Percentiles rank a stretch among this genome's conserved stretches.
Evolutionary conservation across 306 rosid genomes (phyloP).

Genomic region (Cucumis melo): DNA sequence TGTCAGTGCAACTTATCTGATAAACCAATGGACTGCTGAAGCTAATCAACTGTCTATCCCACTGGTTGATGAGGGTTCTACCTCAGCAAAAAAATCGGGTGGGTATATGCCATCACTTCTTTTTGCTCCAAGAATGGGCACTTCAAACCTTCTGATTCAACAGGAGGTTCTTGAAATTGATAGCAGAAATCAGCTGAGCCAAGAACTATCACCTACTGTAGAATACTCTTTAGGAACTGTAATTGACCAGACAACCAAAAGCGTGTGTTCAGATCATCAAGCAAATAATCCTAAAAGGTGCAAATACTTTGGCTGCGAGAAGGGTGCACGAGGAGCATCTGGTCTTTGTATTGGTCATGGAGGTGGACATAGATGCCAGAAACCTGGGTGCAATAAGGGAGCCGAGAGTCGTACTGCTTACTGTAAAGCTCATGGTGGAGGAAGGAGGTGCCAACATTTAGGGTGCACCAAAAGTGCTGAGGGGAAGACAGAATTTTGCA

Average conservation of each 20-base stretch:
- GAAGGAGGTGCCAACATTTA: slow-evolving; percentile 73
- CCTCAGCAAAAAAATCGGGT: slow-evolving; percentile 83
- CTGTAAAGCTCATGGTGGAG: slow-evolving; percentile 99
- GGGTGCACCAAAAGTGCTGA: slow-evolving; percentile 99
- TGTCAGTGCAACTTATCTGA: slow-evolving; percentile 20
- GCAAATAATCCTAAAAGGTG: slow-evolving; percentile 53
- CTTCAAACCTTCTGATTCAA: slow-evolving; percentile 22
- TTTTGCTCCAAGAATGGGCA: slow-evolving; percentile 62
- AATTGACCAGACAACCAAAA: slow-evolving; percentile 36
- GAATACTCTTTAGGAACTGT: slow-evolving; percentile 37
- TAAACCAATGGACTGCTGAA: slow-evolving; percentile 33
- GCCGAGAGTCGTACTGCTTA: slow-evolving; percentile 95
- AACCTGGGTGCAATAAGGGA: slow-evolving; percentile 94
- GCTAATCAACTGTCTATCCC: slow-evolving; percentile 37
- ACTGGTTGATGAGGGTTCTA: slow-evolving; percentile 81
- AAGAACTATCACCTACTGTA: slow-evolving; percentile 32
- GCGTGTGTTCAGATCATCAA: slow-evolving; percentile 34
- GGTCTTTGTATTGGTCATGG: slow-evolving; percentile 99
- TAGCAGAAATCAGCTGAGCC: slow-evolving; percentile 21
- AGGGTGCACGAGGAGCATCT: slow-evolving; percentile 92
- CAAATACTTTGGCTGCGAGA: slow-evolving; percentile 51
- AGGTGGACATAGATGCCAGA: slow-evolving; percentile 97
- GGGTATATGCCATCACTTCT: slow-evolving; percentile 93
- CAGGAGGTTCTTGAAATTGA: slow-evolving; percentile 27
- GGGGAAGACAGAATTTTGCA: slow-evolving; percentile 95